Base-by-base conservation (phyloP, 306 rosid species). In the Leucaena leucocephala region DNA sequence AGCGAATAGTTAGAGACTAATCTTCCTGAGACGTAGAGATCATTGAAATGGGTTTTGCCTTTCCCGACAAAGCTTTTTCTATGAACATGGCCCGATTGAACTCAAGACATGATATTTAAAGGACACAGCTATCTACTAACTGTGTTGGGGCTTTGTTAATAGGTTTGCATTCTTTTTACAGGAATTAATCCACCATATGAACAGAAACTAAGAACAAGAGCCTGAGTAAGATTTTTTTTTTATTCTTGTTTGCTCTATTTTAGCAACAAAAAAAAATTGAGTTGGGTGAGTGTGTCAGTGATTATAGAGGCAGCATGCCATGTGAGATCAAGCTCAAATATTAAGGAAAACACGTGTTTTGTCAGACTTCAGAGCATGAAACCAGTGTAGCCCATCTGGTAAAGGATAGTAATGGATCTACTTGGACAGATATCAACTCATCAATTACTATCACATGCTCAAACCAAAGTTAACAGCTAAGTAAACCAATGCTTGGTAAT, bases 361-460 rank as follows among this genome's bases (percentile, higher is more conserved):
- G 58, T 61, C 59, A 44, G 71, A 45, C 33, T 43, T 61, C 22
- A 75, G 33, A 27, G 45, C 35, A 33, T 57, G 55, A 74, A 57
- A 40, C 42, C 57, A 74, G 66, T 22, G 66, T 21, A 42, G 14
- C 16, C 34, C 22, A 15, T 43, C 15, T 34, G n/a, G 73, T 7
- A 67, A 67, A n/a, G 62, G 7, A 36, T 6, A 21, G 54, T 12
- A 55, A 34, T 19, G 70, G 68, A 36, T 55, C 54, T 35, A 36
- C 21, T 8, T 8, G 54, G 13, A n/a, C 10, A 54, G 43, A 46
- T 49, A 48, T 21, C 12, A 69, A 40, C 55, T 55, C 58, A 61
- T 35, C 27, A 76, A 33, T 54, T 55, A 67, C 68, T 4, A 55
- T 55, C 71, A 74, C 76, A 55, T 35, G 35, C 61, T 67, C 58